Evolutionary conservation across 257 asterid genomes (phyloP).

Genomic region (Leptodermis oblonga): DNA sequence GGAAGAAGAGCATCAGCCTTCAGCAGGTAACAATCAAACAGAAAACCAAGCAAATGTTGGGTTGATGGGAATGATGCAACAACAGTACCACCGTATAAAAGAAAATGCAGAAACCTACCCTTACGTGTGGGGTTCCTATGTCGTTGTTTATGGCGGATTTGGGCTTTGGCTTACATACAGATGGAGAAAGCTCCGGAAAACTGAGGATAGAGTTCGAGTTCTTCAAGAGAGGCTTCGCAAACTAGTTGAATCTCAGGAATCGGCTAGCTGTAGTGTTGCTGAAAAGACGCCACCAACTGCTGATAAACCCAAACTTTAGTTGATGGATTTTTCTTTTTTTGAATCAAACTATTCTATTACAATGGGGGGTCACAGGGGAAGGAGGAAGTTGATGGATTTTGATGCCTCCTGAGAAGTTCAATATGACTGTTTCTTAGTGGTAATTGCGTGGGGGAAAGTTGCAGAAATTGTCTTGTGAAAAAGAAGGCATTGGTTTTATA

Average conservation of each 20-base stretch:
- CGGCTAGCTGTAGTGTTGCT: slow-evolving; percentile 26
- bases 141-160: slow-evolving; percentile 68
- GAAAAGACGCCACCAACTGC: slow-evolving; percentile 26
- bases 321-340: no score
- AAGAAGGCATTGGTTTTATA: no score
- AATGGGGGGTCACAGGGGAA: no score
- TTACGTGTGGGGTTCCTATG: slow-evolving; percentile 86
- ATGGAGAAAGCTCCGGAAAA: slow-evolving; percentile 67
- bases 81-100: slow-evolving; percentile 41
- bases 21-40: slow-evolving; percentile 30
- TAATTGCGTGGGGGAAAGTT: no score
- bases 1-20: slow-evolving; percentile 30
- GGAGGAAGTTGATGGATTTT: no score
- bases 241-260: slow-evolving; percentile 44
- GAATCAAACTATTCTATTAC: no score
- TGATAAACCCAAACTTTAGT: slow-evolving; percentile 30
- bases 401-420: no score
- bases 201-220: slow-evolving; percentile 67
- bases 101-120: slow-evolving; percentile 81
- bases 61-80: slow-evolving; percentile 40
- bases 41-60: slow-evolving; percentile 24
- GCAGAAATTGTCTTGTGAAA: no score
- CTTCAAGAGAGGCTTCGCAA: slow-evolving; percentile 66
- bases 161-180: slow-evolving; percentile 75
- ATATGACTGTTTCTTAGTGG: no score